Evolutionary conservation across 768 basidiomycete genomes (phyloP), one percentile per base, ranked within the genome.

Genomic region (Leucosporidium creatinivorum): DNA sequence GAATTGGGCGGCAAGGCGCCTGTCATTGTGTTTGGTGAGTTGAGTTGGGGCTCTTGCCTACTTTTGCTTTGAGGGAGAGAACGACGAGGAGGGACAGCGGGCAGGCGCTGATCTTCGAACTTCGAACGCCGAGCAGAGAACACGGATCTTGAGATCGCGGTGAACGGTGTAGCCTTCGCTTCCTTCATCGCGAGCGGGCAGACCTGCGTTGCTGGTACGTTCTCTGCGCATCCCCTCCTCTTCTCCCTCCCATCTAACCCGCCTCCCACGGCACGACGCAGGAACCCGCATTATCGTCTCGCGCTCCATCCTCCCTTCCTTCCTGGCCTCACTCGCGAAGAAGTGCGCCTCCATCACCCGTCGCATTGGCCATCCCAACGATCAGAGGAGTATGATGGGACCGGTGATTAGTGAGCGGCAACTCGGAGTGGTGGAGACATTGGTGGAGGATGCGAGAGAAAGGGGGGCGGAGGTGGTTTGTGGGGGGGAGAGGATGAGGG

Each of bases 181-280:
- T 84, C 87, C 1, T 93, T 92, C 73, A 80, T 93, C 59, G 91
- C 91, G 1, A 89, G 89, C 28, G 91, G 91, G 36, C 28, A 93
- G 79, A 72, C 70, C 2, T 72, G 70, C 50, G 70, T 72, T 13
- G 67, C 67, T 1, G 67, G 62, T 30, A 36, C 33, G 33, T 36
- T 12, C 1, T 30, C 23, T 33, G n/a, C n/a, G 8, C 18, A 23
- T 54, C 54, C 17, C n/a, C 4, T n/a, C 3, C 15, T 15, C 52
- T 19, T 30, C 13, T 15, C 17, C n/a, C 21, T 1, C 5, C 25
- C n/a, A 23, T 4, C 25, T 3, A 25, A 12, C 3, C 33, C 2
- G 36, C 13, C 23, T 1, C 52, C 8, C 51, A 50, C n/a, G n/a
- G n/a, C n/a, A n/a, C n/a, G n/a, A 61, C 63, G 1, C 5, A 36